Conservation (phyloP, 192 early-diverging fungal species). For the Podila minutissima region DNA sequence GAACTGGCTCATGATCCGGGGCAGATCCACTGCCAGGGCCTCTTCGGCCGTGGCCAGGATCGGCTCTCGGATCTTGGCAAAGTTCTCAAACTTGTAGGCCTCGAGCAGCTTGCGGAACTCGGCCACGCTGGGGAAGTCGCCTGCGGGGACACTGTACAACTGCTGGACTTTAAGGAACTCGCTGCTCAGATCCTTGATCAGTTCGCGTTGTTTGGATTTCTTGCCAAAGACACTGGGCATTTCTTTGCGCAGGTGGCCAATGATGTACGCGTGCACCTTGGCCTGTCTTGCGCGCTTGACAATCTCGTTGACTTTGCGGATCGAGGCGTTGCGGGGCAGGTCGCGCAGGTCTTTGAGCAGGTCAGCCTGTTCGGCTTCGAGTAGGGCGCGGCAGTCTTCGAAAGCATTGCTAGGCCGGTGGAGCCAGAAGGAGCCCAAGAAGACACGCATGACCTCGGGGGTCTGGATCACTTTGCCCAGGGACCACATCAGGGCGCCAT, state of each 20-base stretch:
- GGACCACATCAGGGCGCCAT: constrained; percentile 95
- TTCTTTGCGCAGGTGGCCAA: constrained; percentile 81
- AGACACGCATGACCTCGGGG: constrained; percentile 92
- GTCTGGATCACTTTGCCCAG: constrained; percentile 88
- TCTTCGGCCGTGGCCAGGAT: constrained; percentile 75
- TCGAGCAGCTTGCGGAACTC: constrained; percentile 75
- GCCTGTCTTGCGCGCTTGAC: constrained; percentile 87
- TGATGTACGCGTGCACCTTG: constrained; percentile 85
- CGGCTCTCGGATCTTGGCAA: constrained; percentile 76
- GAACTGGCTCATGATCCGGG: constrained; percentile 80
- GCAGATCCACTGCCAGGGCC: constrained; percentile 79
- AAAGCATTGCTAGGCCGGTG: constrained; percentile 69
- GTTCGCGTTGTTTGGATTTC: constrained; percentile 74
- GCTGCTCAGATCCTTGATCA: constrained; percentile 72
- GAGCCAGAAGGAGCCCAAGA: constrained; percentile 84
- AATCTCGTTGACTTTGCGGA: constrained; percentile 92
- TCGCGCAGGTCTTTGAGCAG: constrained; percentile 80
- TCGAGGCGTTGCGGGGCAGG: constrained; percentile 81
- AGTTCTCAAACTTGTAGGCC: constrained; percentile 84
- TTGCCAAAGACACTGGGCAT: constrained; percentile 90
- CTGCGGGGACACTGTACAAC: constrained; percentile 76
- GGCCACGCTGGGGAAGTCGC: constrained; percentile 89
- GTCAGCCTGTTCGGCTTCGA: constrained; percentile 82
- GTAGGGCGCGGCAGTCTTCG: constrained; percentile 75
- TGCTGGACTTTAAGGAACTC: constrained; percentile 85